A percentile compares a stretch with the other conserved stretches of the same genome.
Conservation (phyloP, 768 basidiomycete genomes). For the Serendipita sp. region DNA sequence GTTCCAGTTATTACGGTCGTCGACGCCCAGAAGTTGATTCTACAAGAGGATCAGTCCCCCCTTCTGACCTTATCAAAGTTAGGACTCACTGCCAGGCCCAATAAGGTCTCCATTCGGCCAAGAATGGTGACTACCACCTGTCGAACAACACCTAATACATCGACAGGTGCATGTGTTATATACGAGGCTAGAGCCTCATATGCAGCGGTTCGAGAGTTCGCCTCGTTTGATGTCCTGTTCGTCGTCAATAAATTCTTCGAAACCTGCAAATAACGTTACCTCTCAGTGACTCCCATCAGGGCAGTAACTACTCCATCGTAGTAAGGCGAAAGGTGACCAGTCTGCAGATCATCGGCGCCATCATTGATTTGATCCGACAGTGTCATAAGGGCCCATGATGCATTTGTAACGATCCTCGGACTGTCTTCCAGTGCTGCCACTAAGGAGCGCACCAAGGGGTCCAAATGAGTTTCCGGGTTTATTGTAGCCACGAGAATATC, state of each 20-base stretch:
- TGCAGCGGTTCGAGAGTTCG: conserved; percentile 85
- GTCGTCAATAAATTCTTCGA: neutral
- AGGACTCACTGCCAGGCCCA: conserved; percentile 55
- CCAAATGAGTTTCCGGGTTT: conserved; percentile 77
- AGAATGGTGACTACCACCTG: conserved; percentile 69
- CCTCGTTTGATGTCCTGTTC: conserved; percentile 60
- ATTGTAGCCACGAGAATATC: conserved; percentile 74
- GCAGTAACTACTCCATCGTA: conserved; percentile 76
- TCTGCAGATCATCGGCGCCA: conserved; percentile 33
- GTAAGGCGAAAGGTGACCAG: conserved; percentile 67
- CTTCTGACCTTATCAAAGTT: neutral
- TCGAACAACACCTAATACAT: conserved; percentile 66
- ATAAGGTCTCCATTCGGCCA: conserved; percentile 76
- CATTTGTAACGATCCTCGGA: conserved; percentile 78
- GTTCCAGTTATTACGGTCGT: conserved; percentile 98
- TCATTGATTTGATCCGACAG: conserved; percentile 76
- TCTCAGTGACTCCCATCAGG: conserved; percentile 74
- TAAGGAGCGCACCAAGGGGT: conserved; percentile 64
- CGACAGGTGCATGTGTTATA: conserved; percentile 60
- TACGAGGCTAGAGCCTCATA: conserved; percentile 91
- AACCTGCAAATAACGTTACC: conserved; percentile 24
- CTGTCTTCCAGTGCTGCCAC: conserved; percentile 65
- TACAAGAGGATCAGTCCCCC: conserved; percentile 17
- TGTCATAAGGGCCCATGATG: conserved; percentile 95
- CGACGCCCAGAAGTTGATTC: conserved; percentile 86